Base-by-base conservation (phyloP, 768 basidiomycete genomes). In the Mycena haematopus region DNA sequence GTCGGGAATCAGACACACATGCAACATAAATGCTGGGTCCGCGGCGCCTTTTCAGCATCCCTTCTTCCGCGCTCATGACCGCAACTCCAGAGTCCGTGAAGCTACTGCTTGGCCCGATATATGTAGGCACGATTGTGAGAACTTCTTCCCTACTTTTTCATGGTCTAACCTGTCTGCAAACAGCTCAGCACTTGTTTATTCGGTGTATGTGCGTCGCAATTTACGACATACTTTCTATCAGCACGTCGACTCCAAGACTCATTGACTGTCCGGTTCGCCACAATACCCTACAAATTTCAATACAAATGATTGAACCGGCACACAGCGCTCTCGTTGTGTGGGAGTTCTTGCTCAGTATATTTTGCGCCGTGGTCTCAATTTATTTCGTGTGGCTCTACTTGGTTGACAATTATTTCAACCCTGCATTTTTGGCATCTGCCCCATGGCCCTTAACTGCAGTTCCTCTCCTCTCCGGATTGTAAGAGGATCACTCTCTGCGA, bases 351-450 rank as follows among this genome's bases (percentile, higher is more conserved):
- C 6, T 50, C 49, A 31, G 29, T 9, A 11, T 27, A n/a, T 29
- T 50, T 14, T 29, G 2, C 17, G 7, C 27, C 2, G 49, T 27
- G 29, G 31, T 19, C 17, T 50, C 29, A 10, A 15, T 50, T 33
- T 50, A 50, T 21, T 50, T 31, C 27, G 19, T 31, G 19, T 50
- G 49, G 49, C 29, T 50, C 8, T 50, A 50, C 29, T 24, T 50
- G 19, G 49, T 50, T 31, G 49, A 50, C 0, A 50, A 50, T 31
- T 31, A n/a, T 19, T 50, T 50, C 49, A 50, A 50, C 29, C 49
- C 49, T 8, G 49, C 29, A n/a, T 50, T 50, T 33, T n/a, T 50
- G 49, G 27, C 6, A n/a, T 29, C 19, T 15, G 49, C 29, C 9
- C 49, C 29, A 21, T 50, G 27, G 49, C 49, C 49, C 0, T 50